Evolutionary conservation across 2,329 filamentous ascomycete species (phyloP), one percentile per base, ranked within the genome.

Genomic region (Westerdykella aurantiaca): DNA sequence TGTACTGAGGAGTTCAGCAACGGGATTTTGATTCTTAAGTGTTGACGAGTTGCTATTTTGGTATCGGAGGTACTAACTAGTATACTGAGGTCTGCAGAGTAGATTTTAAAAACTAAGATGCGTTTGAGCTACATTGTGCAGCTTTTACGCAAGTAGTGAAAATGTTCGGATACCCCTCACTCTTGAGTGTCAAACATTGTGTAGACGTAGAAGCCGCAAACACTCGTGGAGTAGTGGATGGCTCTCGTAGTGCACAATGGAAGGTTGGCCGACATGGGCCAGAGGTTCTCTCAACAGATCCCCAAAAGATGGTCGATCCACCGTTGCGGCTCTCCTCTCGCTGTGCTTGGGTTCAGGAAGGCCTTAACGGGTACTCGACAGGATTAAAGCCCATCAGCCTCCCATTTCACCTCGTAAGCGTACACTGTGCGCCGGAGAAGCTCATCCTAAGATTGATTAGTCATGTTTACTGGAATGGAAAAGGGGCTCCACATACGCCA

Each of bases 351-450:
- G 5, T 16, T 18, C 22, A 4, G 37, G 13, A 38, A 40, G 21
- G 21, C 14, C 35, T 6, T 16, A 11, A 21, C 14, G 14, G n/a
- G 7, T 34, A 22, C 13, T 10, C 12, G n/a, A 33, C 33, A 22
- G 18, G 12, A 14, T 25, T 5, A 34, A 41, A 31, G 37, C n/a
- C 40, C 42, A 41, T 18, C 54, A 14, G 29, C 34, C 16, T 42
- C 25, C 87, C 87, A 93, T 47, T 73, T 73, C 50, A 94, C 67
- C 47, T 81, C 76, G 67, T 86, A 94, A 16, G 86, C 86, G 56
- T 84, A 89, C 6, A 94, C 88, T 6, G 87, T 95, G 64, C 86
- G 83, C 51, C 88, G 79, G 45, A 95, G 72, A 51, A 82, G 77
- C 68, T 91, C 80, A 67, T 95, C 88, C 76, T 80, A 50, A 14